phyloP scores from a whole-genome alignment of 805 yeast genomes.

The Aciculoconidium aculeatum region DNA sequence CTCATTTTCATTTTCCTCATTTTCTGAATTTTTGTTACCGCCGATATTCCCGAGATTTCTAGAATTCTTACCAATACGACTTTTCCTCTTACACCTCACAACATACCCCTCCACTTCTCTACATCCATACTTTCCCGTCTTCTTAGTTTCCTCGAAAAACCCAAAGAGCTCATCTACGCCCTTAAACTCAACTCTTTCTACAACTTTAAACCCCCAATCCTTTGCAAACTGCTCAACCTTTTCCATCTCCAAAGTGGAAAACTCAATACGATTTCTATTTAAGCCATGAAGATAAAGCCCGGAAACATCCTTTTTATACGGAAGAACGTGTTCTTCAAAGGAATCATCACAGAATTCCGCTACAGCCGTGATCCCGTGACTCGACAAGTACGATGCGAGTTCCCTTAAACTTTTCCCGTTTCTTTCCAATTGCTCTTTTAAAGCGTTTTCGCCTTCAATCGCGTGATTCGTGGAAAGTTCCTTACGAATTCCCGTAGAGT shows the following conservation, averaged over 20 bases:
- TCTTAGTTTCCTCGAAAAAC: slow-evolving; percentile 52
- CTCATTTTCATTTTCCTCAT: too few species aligned
- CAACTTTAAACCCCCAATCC: slow-evolving; percentile 63
- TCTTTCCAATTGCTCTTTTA: slow-evolving; percentile 46
- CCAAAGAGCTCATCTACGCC: slow-evolving; percentile 36
- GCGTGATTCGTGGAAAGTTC: slow-evolving; percentile 66
- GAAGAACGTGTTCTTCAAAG: slow-evolving; percentile 90
- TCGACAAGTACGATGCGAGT: slow-evolving; percentile 52
- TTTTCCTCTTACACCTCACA: slow-evolving; percentile 49
- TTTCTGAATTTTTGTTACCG: too few species aligned
- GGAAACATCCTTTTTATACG: slow-evolving; percentile 57
- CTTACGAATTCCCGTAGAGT: slow-evolving; percentile 68
- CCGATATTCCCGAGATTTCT: too few species aligned
- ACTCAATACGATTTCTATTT: slow-evolving; percentile 59
- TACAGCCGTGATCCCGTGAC: slow-evolving; percentile 68
- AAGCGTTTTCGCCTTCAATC: slow-evolving; percentile 54
- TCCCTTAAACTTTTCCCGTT: slow-evolving; percentile 36
- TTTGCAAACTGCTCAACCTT: slow-evolving; percentile 56
- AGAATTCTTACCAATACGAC: slow-evolving; percentile 1
- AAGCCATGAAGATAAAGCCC: slow-evolving; percentile 91
- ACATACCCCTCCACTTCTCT: slow-evolving; percentile 92
- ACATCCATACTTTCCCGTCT: slow-evolving; percentile 65
- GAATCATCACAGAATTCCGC: slow-evolving; percentile 89
- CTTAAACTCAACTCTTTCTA: slow-evolving; percentile 40
- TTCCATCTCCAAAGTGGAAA: slow-evolving; percentile 59